Base-by-base conservation (phyloP, 306 rosid species). In the Aeschynomene evenia region DNA sequence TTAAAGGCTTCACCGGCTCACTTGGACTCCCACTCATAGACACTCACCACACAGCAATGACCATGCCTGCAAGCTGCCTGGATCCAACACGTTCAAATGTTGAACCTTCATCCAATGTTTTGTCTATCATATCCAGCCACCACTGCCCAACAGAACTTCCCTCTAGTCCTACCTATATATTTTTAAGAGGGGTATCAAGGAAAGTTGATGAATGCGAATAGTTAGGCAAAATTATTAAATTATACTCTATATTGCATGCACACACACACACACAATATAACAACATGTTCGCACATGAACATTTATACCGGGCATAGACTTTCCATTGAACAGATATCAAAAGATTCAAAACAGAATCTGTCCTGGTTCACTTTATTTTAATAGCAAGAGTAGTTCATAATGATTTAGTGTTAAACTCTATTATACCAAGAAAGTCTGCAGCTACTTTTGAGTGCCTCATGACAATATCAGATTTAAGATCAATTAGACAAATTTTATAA, bases 61-160 rank as follows among this genome's bases (percentile, higher is more conserved):
- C 89, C 90, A 94, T 88, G 84, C 98, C 98, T 54, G 98, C 98
- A 84, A 94, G 90, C 77, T 94, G 98, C 80, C 98, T 88, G 71
- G 98, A 90, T 72, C 98, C 98, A 79, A 87, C 85, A 60, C 96
- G 95, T 68, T 90, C 89, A 87, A 94, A 94, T 39, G 89, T 79
- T 76, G 90, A 85, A 77, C 95, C 96, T 85, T 87, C 92, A 81
- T 82, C 98, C 84, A 94, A 74, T 40, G 87, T 90, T 85, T 85
- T 91, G 70, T 85, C 98, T 71, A 94, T 94, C 96, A 94, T 84
- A 73, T 90, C 97, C 84, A 94, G 81, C 98, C 98, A 94, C 98
- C 92, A 94, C 63, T 90, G 96, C 82, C 98, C 98, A 63, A 66
- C 92, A 57, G 98, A 85, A 85, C 97, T 94, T 57, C 98, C 98